Evolutionary conservation across 2,329 filamentous ascomycete species (phyloP).

Genomic region (Sclerotinia borealis): DNA sequence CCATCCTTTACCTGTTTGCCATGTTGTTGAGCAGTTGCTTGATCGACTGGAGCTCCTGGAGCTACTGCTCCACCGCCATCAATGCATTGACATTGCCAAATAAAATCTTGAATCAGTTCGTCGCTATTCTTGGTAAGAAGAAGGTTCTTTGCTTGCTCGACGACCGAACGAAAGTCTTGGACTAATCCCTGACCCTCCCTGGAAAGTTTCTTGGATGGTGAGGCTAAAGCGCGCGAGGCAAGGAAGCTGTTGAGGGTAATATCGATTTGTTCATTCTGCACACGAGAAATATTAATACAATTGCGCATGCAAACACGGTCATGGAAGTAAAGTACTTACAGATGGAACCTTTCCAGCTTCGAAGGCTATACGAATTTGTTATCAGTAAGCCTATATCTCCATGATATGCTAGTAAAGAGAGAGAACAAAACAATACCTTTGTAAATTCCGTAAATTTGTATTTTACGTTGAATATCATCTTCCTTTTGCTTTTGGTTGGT

Average conservation of each 20-base stretch:
- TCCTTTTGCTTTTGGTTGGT: constrained; percentile 29
- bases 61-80: constrained; percentile 53
- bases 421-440: constrained; percentile 41
- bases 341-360: constrained; percentile 85
- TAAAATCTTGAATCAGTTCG: constrained; percentile 91
- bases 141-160: constrained; percentile 77
- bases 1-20: constrained; percentile 79
- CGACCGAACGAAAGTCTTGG: constrained; percentile 68
- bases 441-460: constrained; percentile 90
- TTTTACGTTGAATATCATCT: constrained; percentile 78
- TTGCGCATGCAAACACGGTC: constrained; percentile 2
- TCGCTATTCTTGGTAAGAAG: constrained; percentile 92
- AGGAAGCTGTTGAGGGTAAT: constrained; percentile 87
- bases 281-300: constrained; percentile 1
- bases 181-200: constrained; percentile 75
- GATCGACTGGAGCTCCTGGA: constrained; percentile 64
- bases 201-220: constrained; percentile 72
- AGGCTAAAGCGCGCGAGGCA: constrained; percentile 60
- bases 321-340: constrained; percentile 18
- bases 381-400: constrained; percentile 21
- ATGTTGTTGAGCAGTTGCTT: constrained; percentile 74
- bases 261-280: constrained; percentile 69
- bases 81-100: constrained; percentile 84
- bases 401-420: neutral
- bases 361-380: constrained; percentile 53